A percentile compares a stretch with the other conserved stretches of the same genome.
Conservation (phyloP, 2,329 filamentous ascomycete genomes). For the Leptographium galeiforme region DNA sequence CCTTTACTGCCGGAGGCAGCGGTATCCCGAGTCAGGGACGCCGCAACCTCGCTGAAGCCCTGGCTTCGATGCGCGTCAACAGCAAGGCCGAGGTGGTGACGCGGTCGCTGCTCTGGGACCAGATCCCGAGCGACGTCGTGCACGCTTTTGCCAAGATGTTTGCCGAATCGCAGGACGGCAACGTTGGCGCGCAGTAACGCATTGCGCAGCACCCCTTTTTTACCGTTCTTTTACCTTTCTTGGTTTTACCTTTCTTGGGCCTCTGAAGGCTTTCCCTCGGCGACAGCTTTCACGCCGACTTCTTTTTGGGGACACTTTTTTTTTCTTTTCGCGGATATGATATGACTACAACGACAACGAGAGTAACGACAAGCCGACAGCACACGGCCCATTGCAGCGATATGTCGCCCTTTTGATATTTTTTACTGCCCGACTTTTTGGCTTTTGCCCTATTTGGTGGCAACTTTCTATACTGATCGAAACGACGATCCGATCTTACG, state of each 20-base stretch:
- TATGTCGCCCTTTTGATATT: constrained; percentile 14
- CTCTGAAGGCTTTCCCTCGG: neutral
- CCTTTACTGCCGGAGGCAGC: constrained; percentile 16
- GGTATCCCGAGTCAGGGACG: constrained; percentile 45
- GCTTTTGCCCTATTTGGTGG: neutral
- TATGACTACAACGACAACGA: constrained; percentile 1
- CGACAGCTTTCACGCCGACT: neutral
- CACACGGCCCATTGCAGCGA: neutral
- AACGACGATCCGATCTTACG: neutral
- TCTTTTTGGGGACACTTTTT: neutral
- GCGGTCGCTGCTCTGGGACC: constrained; percentile 83
- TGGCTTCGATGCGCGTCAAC: constrained; percentile 63
- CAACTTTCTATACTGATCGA: constrained; percentile 7
- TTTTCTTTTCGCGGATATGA: constrained; percentile 2
- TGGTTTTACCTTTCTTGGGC: neutral
- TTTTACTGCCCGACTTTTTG: constrained; percentile 13
- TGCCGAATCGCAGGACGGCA: constrained; percentile 46
- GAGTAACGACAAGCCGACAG: neutral
- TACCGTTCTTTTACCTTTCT: constrained; percentile 16
- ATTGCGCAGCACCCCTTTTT: neutral
- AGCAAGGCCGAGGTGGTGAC: constrained; percentile 85
- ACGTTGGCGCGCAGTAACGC: constrained; percentile 4
- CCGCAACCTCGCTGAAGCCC: constrained; percentile 65
- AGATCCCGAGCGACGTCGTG: constrained; percentile 84
- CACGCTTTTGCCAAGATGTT: constrained; percentile 87